These are phyloP conservation scores for Globisporangium perplexum DNA, from an alignment of 352 stramenopile genomes.

Conservation along the genomic window DNA sequence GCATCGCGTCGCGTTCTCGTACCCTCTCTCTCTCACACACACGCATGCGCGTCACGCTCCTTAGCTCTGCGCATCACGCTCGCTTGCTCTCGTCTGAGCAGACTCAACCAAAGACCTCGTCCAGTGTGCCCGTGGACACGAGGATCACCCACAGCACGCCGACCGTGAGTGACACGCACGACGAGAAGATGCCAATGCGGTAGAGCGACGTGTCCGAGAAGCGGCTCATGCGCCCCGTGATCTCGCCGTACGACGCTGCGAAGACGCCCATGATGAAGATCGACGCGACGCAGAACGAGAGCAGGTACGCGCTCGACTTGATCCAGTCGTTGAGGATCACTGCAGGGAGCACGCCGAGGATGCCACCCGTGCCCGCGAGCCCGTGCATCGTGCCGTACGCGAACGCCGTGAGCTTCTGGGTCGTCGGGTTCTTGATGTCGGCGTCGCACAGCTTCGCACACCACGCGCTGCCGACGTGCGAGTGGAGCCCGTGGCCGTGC, in stretches of 20 bases:
- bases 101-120: conserved; percentile 56
- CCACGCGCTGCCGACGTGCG: conserved; percentile 13
- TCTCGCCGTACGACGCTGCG: conserved; percentile 69
- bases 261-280: conserved; percentile 89
- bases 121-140: conserved; percentile 56
- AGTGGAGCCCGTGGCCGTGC: neutral
- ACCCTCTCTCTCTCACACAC: too few species aligned
- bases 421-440: conserved; percentile 57
- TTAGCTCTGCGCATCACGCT: neutral
- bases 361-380: conserved; percentile 57
- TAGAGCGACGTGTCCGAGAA: conserved; percentile 54
- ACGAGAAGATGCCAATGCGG: conserved; percentile 58
- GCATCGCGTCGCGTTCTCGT: neutral
- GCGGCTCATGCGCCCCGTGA: conserved; percentile 52
- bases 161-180: conserved; percentile 55
- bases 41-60: conserved; percentile 1
- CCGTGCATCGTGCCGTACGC: conserved; percentile 84
- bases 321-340: conserved; percentile 75
- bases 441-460: conserved; percentile 33
- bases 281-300: conserved; percentile 78
- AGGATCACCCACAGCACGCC: conserved; percentile 70
- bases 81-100: neutral
- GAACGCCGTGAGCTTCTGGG: conserved; percentile 67
- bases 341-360: conserved; percentile 82
- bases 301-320: conserved; percentile 75